Evolutionary conservation across 106 monocot genomes (phyloP).

Genomic region (Cymbidium sinense): DNA sequence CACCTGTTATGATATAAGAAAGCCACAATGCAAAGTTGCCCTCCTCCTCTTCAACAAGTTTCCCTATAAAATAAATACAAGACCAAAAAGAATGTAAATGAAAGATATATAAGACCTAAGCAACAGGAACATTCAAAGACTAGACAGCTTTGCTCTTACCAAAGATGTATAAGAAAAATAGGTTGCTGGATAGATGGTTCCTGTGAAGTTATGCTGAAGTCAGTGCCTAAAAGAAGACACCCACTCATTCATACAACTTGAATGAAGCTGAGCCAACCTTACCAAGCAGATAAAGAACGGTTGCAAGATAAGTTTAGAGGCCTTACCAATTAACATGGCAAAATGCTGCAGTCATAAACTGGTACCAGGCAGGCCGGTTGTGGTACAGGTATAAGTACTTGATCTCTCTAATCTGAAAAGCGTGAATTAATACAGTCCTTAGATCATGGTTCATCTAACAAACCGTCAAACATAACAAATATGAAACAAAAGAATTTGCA

Average conservation of each 20-base stretch:
- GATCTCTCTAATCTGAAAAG: slow-evolving; percentile 54
- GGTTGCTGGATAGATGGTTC: slow-evolving; percentile 97
- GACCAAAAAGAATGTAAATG: not conserved
- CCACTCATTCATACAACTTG: not conserved
- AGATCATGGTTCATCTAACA: slow-evolving; percentile 1
- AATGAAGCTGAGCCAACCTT: not conserved
- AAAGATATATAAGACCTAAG: slow-evolving; percentile 4
- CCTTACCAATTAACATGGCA: slow-evolving; percentile 92
- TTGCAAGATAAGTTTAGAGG: not conserved
- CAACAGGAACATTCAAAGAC: not conserved
- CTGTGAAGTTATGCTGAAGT: slow-evolving; percentile 38
- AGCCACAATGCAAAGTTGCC: slow-evolving; percentile 92
- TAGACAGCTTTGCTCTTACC: slow-evolving; percentile 41
- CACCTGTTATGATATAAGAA: slow-evolving; percentile 91
- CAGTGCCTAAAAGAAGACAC: slow-evolving; percentile 18
- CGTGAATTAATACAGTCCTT: not conserved
- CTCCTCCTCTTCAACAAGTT: slow-evolving; percentile 99
- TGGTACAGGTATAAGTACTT: slow-evolving; percentile 83
- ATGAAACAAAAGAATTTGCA: not conserved
- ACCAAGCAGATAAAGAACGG: not conserved
- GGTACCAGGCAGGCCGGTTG: slow-evolving; percentile 71
- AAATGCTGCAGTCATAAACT: slow-evolving; percentile 87
- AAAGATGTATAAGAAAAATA: slow-evolving; percentile 97
- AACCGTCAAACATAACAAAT: not conserved
- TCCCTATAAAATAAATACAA: slow-evolving; percentile 38